Conservation (phyloP, 2,329 filamentous ascomycete genomes). For the Tolypocladium tundrense region DNA sequence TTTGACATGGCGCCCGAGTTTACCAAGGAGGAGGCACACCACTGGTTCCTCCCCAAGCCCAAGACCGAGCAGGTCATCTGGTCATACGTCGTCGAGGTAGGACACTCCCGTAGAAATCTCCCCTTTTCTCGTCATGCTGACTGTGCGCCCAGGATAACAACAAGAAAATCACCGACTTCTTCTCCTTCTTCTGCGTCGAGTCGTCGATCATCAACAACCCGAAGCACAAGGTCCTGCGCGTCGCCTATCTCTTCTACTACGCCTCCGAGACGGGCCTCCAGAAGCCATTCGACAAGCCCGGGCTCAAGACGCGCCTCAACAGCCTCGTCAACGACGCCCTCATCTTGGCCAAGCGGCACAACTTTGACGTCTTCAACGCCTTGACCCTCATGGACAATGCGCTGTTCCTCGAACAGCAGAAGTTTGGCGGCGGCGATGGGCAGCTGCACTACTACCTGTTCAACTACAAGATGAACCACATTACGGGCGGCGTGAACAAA, state of each 20-base stretch:
- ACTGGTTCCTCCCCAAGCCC: slow-evolving; percentile 72
- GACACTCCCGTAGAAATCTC: slow-evolving; percentile 1
- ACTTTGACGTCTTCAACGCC: slow-evolving; percentile 96
- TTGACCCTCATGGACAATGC: slow-evolving; percentile 89
- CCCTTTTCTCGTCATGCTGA: background rate
- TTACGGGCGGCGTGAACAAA: slow-evolving; percentile 74
- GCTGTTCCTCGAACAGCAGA: slow-evolving; percentile 85
- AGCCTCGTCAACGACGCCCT: slow-evolving; percentile 73
- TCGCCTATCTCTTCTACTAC: slow-evolving; percentile 97
- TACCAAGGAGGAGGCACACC: slow-evolving; percentile 66
- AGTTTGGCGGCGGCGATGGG: slow-evolving; percentile 89
- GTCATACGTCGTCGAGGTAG: slow-evolving; percentile 80
- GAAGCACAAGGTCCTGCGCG: slow-evolving; percentile 70
- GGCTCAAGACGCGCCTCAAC: slow-evolving; percentile 72
- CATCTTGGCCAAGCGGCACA: slow-evolving; percentile 70
- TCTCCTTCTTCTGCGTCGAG: slow-evolving; percentile 93
- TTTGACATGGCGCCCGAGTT: slow-evolving; percentile 83
- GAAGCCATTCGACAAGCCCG: slow-evolving; percentile 39
- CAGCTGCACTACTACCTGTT: slow-evolving; percentile 96
- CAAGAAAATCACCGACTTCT: slow-evolving; percentile 86
- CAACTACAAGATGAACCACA: slow-evolving; percentile 85
- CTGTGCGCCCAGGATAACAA: slow-evolving; percentile 36
- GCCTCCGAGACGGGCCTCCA: slow-evolving; percentile 69
- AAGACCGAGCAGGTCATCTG: slow-evolving; percentile 73
- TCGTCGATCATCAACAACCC: slow-evolving; percentile 79